Conservation (phyloP, 176 grass and related monocot species). For the Ensete glaucum region DNA sequence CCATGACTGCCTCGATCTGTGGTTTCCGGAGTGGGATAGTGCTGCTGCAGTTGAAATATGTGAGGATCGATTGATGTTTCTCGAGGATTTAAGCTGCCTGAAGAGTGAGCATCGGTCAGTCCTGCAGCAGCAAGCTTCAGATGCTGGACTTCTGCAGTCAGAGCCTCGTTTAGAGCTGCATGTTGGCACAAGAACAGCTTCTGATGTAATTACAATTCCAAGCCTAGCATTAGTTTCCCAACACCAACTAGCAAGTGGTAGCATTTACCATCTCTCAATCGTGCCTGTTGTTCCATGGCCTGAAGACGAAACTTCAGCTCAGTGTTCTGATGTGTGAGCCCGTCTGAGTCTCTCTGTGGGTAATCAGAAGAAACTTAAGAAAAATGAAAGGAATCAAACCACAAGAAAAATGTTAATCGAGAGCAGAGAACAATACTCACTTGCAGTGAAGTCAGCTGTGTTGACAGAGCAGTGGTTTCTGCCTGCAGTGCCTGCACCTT, state of each 20-base stretch:
- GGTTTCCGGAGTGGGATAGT: conserved; percentile 44
- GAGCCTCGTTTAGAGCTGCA: conserved; percentile 72
- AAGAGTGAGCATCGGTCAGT: conserved; percentile 37
- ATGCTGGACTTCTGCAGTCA: conserved; percentile 65
- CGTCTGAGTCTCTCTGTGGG: conserved; percentile 54
- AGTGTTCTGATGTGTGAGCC: conserved; percentile 61
- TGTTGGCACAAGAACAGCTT: background rate
- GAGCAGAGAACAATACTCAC: conserved; percentile 8
- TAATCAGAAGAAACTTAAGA: background rate
- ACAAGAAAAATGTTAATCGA: background rate
- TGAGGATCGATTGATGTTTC: conserved; percentile 27
- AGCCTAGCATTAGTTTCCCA: too few species aligned
- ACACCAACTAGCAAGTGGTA: background rate
- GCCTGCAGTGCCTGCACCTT: conserved; percentile 93
- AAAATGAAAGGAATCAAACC: background rate
- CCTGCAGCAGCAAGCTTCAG: conserved; percentile 52
- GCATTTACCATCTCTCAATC: conserved; percentile 75
- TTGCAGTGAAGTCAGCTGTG: conserved; percentile 78
- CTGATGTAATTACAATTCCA: background rate
- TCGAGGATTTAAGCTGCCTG: conserved; percentile 28
- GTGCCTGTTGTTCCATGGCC: conserved; percentile 87
- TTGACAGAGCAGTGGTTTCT: conserved; percentile 71
- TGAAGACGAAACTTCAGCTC: conserved; percentile 89
- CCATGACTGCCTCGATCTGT: background rate
- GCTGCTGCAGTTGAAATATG: conserved; percentile 53